A percentile compares a stretch with the other conserved stretches of the same genome.
These are phyloP conservation scores for Maudiozyma barnettii DNA, from an alignment of 805 yeast species.

Conservation along the genomic window DNA sequence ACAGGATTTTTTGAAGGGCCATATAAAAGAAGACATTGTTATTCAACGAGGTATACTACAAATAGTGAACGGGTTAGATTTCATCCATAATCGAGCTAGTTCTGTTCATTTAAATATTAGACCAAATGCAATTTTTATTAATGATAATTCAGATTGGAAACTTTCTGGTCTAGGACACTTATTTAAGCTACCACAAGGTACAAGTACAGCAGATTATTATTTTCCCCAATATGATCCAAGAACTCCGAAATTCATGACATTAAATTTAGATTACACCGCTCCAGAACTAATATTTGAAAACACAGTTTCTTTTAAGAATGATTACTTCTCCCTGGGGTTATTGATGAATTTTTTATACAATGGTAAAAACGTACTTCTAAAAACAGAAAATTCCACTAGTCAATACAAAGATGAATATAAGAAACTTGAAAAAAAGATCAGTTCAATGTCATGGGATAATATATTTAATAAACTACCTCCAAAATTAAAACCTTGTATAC, in stretches of 20 bases:
- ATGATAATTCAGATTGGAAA: constrained; percentile 90
- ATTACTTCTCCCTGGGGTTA: constrained; percentile 77
- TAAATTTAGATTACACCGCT: constrained; percentile 66
- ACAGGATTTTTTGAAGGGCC: constrained; percentile 27
- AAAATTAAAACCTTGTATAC: constrained; percentile 37
- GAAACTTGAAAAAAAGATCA: constrained; percentile 39
- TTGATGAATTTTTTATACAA: constrained; percentile 64
- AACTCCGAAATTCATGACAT: constrained; percentile 60
- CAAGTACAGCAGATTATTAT: constrained; percentile 46
- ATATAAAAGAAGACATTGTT: constrained; percentile 57
- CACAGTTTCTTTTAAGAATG: constrained; percentile 56
- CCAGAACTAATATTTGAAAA: constrained; percentile 74
- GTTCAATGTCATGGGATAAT: constrained; percentile 30
- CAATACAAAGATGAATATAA: constrained; percentile 52
- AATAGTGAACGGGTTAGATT: constrained; percentile 65
- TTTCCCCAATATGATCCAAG: constrained; percentile 68
- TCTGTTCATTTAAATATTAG: constrained; percentile 68
- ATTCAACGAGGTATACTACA: constrained; percentile 79
- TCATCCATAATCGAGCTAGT: constrained; percentile 68
- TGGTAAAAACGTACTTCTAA: constrained; percentile 35
- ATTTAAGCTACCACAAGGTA: constrained; percentile 38
- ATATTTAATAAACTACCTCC: constrained; percentile 53
- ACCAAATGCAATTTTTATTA: constrained; percentile 70
- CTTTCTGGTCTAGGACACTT: constrained; percentile 62
- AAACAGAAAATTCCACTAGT: constrained; percentile 44